Evolutionary conservation across 257 asterid genomes (phyloP), one percentile per base, ranked within the genome.

Genomic region (Ilex aquifolium): DNA sequence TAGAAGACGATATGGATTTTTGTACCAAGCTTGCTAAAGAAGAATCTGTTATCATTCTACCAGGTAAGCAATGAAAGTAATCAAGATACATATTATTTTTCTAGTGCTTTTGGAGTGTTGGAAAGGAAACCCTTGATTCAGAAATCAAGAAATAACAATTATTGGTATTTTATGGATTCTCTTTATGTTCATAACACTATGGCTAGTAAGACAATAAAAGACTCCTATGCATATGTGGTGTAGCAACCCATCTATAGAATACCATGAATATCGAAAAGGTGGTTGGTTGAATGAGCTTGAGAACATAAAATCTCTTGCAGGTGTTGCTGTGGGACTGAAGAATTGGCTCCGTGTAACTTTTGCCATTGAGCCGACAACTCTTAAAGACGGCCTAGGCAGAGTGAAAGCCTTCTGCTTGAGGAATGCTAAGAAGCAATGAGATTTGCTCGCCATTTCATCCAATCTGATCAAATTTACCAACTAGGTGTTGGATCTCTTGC

Each of bases 271-370:
- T 14, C 10, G 52, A 46, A 10, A 6, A 46, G 52, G 15, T 10
- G n/a, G n/a, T 2, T 46, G 6, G 52, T 11, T 46, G 52, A 10
- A 14, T 46, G 13, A 46, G 14, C 52, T 46, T 46, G 52, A 46
- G 4, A 7, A 46, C 13, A 3, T 46, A 46, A 46, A 46, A n/a
- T 65, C 6, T 64, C 52, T 31, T 67, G 12, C 75, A 88, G 95
- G 95, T 14, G 63, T 76, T 46, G 65, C 74, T 11, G 57, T 86
- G 79, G 96, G 95, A 53, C 48, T 86, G 46, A 82, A 69, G 78
- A 72, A 84, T 67, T 82, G 96, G 95, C 14, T 82, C 69, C 78
- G 92, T 3, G 56, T 86, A 14, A 79, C 83, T 32, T 88, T 78
- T 59, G 85, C 92, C 0, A 85, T 74, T 10, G 88, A 83, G 70